phyloP scores from a whole-genome alignment of 495 filamentous ascomycete genomes.

The Filosporella fistucella region DNA sequence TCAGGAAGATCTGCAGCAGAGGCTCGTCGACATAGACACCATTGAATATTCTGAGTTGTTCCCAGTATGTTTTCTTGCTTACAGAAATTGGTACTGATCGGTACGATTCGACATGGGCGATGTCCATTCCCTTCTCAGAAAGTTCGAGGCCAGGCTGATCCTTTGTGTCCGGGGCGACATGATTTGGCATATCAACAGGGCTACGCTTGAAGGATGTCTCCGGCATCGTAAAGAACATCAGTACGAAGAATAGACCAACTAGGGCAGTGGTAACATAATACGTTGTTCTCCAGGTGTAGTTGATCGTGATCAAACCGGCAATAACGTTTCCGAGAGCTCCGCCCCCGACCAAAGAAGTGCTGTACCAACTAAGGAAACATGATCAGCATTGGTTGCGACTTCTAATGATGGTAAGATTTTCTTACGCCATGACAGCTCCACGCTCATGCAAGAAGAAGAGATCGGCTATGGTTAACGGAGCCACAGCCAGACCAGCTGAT shows the following conservation, averaged over 20 bases:
- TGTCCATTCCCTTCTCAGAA: too few species aligned
- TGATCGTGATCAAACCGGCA: conserved; percentile 42
- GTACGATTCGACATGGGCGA: too few species aligned
- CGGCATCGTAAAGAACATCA: conserved; percentile 43
- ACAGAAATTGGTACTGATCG: too few species aligned
- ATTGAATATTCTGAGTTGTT: conserved; percentile 32
- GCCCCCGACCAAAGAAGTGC: conserved; percentile 37
- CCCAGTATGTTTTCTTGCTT: too few species aligned
- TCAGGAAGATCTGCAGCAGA: conserved; percentile 37
- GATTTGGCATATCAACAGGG: too few species aligned
- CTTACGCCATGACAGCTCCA: conserved; percentile 36
- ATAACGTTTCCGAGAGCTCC: conserved; percentile 41
- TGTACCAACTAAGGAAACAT: conserved; percentile 33
- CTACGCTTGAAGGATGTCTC: conserved; percentile 42
- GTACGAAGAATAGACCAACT: conserved; percentile 35
- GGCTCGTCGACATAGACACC: conserved; percentile 35
- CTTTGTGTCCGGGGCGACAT: too few species aligned
- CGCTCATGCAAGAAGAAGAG: conserved; percentile 55
- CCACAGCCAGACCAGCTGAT: conserved; percentile 45
- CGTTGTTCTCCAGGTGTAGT: conserved; percentile 41
- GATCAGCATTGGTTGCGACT: too few species aligned
- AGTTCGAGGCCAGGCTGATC: too few species aligned
- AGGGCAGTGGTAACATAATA: conserved; percentile 41
- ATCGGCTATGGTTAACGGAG: conserved; percentile 46
- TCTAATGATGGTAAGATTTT: too few species aligned